Evolutionary conservation across 495 filamentous ascomycete genomes (phyloP).

Genomic region (Daldinia grandis): DNA sequence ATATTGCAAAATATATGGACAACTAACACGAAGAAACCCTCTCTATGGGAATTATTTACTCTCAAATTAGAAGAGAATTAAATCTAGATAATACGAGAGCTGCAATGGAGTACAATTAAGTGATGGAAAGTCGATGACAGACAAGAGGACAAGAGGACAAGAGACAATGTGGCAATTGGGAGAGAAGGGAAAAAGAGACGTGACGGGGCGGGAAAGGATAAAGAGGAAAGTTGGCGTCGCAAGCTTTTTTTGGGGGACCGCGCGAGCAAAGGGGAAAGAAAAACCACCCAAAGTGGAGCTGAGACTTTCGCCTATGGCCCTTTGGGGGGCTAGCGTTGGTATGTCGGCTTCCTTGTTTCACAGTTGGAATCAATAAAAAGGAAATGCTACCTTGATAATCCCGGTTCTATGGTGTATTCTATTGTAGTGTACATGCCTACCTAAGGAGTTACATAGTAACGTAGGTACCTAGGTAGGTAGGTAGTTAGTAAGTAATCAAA

Average conservation of each 20-base stretch:
- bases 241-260: slow-evolving; percentile 29
- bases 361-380: slow-evolving; percentile 4
- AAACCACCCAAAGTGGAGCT: slow-evolving; percentile 25
- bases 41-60: slow-evolving; percentile 31
- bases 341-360: slow-evolving; percentile 43
- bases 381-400: neutral
- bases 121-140: slow-evolving; percentile 12
- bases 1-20: slow-evolving; percentile 13
- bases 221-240: slow-evolving; percentile 28
- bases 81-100: slow-evolving; percentile 17
- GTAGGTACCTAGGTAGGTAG: slow-evolving; percentile 5
- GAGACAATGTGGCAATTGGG: slow-evolving; percentile 12
- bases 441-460: too few relatives aligned
- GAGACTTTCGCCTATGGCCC: slow-evolving; percentile 25
- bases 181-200: slow-evolving; percentile 15
- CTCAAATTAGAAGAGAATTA: slow-evolving; percentile 16
- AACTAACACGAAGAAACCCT: slow-evolving; percentile 7
- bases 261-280: slow-evolving; percentile 19
- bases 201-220: slow-evolving; percentile 15
- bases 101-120: slow-evolving; percentile 6
- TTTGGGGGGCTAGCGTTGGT: slow-evolving; percentile 17
- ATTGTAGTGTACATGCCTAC: neutral
- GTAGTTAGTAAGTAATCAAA: slow-evolving; percentile 6
- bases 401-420: neutral
- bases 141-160: slow-evolving; percentile 8